Percentiles rank a stretch among this genome's conserved stretches.
Conservation (phyloP, 257 asterid species). For the Gardenia jasminoides region DNA sequence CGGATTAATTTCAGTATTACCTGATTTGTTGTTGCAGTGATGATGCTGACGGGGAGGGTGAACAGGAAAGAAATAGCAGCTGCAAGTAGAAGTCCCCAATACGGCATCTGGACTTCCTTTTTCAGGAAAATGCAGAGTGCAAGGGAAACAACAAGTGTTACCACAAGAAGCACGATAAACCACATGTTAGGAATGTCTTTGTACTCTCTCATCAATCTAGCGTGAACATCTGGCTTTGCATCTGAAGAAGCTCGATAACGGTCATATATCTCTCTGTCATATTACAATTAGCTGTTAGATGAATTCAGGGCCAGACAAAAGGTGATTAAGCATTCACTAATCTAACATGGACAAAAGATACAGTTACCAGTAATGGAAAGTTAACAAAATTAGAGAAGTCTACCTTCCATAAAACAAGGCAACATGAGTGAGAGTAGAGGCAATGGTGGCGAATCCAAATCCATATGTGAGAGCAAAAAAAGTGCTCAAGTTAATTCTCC, state of each 20-base stretch:
- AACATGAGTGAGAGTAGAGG: slow-evolving; percentile 65
- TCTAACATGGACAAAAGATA: not conserved
- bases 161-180: slow-evolving; percentile 68
- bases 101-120: slow-evolving; percentile 85
- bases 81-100: slow-evolving; percentile 94
- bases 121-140: slow-evolving; percentile 73
- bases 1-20: slow-evolving; percentile 26
- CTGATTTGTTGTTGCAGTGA: slow-evolving; percentile 91
- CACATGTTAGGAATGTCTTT: slow-evolving; percentile 84
- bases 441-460: slow-evolving; percentile 82
- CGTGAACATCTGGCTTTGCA: slow-evolving; percentile 77
- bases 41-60: slow-evolving; percentile 94
- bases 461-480: slow-evolving; percentile 67
- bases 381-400: not conserved
- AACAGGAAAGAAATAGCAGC: slow-evolving; percentile 61
- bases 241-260: slow-evolving; percentile 66
- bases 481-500: slow-evolving; percentile 58
- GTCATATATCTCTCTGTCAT: slow-evolving; percentile 63
- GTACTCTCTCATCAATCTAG: slow-evolving; percentile 75
- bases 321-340: not conserved
- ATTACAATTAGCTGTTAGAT: not conserved
- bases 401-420: slow-evolving; percentile 75
- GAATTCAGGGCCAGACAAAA: not conserved
- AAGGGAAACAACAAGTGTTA: slow-evolving; percentile 58
- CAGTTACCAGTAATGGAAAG: not conserved